Evolutionary conservation across 257 asterid genomes (phyloP).

Genomic region (Fraxinus quadrangulata): DNA sequence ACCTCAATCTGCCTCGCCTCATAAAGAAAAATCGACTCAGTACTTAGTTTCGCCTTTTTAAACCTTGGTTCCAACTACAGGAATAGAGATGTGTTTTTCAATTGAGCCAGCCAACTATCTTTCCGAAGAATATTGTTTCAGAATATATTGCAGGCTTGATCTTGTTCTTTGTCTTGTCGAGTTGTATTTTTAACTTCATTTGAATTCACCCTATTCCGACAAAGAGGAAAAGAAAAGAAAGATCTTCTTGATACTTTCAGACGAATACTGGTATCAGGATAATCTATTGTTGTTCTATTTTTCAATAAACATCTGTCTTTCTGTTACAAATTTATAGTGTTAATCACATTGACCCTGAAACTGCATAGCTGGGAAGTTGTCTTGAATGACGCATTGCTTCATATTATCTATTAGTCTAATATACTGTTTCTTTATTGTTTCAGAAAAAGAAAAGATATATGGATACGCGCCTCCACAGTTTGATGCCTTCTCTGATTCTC

Average conservation of each 20-base stretch:
- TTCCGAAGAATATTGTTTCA: neutral
- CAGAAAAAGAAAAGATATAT: conserved; percentile 53
- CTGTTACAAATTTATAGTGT: neutral
- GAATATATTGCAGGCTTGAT: neutral
- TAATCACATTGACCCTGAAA: neutral
- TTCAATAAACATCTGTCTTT: conserved; percentile 7
- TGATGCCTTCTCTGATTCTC: conserved; percentile 36
- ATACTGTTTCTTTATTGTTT: conserved; percentile 25
- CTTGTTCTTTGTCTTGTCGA: neutral
- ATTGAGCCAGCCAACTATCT: neutral
- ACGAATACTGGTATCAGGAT: neutral
- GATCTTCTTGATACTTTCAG: neutral
- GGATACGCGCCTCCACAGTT: conserved; percentile 53
- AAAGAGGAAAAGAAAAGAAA: neutral
- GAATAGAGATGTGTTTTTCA: neutral
- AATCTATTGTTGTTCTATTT: neutral
- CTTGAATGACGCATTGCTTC: neutral
- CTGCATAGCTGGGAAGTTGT: neutral
- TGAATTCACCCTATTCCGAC: neutral
- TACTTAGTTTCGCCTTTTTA: too few species aligned
- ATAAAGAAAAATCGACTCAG: too few species aligned
- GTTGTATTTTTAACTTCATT: neutral
- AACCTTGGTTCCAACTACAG: neutral
- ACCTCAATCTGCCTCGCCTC: too few species aligned
- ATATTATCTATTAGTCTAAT: conserved; percentile 18